Evolutionary conservation across 768 basidiomycete species (phyloP).

Genomic region (Termitomyces sp.): DNA sequence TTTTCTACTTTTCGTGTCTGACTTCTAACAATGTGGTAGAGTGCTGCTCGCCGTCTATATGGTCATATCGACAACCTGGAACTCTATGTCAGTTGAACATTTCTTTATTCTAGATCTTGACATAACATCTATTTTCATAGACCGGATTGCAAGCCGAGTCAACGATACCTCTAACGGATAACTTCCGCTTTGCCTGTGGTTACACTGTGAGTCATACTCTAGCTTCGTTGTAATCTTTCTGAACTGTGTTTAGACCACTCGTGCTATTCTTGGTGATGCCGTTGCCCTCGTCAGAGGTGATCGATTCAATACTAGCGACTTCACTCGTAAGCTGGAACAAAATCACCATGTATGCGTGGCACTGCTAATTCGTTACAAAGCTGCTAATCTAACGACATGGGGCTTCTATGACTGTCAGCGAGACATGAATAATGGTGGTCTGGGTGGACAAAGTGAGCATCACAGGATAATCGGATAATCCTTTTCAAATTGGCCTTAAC

Average conservation of each 20-base stretch:
- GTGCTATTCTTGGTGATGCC: constrained; percentile 52
- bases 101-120: not conserved
- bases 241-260: constrained; percentile 30
- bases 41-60: constrained; percentile 29
- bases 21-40: not conserved
- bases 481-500: not conserved
- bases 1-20: not conserved
- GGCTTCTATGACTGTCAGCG: constrained; percentile 47
- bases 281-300: constrained; percentile 53
- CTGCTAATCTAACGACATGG: constrained; percentile 43
- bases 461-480: no score
- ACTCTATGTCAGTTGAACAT: constrained; percentile 25
- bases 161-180: constrained; percentile 27
- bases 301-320: constrained; percentile 49
- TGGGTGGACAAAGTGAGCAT: constrained; percentile 18
- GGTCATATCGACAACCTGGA: constrained; percentile 33
- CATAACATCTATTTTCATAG: not conserved
- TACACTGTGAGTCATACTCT: constrained; percentile 22
- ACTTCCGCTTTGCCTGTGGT: constrained; percentile 26
- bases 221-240: not conserved
- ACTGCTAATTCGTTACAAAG: constrained; percentile 23
- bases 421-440: constrained; percentile 30
- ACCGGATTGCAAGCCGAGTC: constrained; percentile 31
- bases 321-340: constrained; percentile 35
- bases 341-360: not conserved